phyloP scores from a whole-genome alignment of 176 grass and related monocot genomes.

The Oryza nivara region DNA sequence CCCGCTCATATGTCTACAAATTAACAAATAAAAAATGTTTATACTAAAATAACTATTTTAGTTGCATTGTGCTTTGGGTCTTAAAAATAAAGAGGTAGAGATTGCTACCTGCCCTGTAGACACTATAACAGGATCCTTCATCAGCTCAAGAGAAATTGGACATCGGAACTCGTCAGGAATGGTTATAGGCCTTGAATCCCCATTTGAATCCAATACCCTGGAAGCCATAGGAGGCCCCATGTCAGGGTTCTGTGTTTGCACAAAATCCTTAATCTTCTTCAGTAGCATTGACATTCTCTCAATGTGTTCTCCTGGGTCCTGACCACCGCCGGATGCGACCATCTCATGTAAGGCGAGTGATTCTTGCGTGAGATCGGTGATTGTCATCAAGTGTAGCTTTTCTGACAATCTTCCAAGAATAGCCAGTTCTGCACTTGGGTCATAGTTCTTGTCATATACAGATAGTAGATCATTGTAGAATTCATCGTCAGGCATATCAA shows the following conservation, averaged over 20 bases:
- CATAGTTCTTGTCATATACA: slow-evolving; percentile 63
- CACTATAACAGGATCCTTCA: slow-evolving; percentile 96
- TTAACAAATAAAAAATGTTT: slow-evolving; percentile 13
- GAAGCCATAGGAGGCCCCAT: slow-evolving; percentile 60
- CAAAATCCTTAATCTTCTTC: slow-evolving; percentile 96
- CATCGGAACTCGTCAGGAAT: slow-evolving; percentile 92
- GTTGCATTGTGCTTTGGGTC: not conserved
- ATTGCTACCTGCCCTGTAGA: slow-evolving; percentile 59
- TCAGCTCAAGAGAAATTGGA: slow-evolving; percentile 92
- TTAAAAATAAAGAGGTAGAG: slow-evolving; percentile 23
- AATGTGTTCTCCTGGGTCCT: slow-evolving; percentile 81
- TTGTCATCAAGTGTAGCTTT: slow-evolving; percentile 72
- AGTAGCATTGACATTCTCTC: slow-evolving; percentile 96
- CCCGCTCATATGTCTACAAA: slow-evolving; percentile 83
- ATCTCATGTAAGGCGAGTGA: slow-evolving; percentile 95
- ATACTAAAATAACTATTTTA: slow-evolving; percentile 26
- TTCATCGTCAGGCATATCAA: slow-evolving; percentile 60
- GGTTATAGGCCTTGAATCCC: slow-evolving; percentile 36
- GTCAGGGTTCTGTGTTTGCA: slow-evolving; percentile 86
- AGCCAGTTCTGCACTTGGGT: slow-evolving; percentile 52
- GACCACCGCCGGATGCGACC: slow-evolving; percentile 68
- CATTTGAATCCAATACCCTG: slow-evolving; percentile 39
- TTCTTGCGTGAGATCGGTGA: slow-evolving; percentile 92
- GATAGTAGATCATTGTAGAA: slow-evolving; percentile 66
- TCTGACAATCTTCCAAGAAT: slow-evolving; percentile 64